These are phyloP conservation scores for Hibiscus mutabilis DNA, from an alignment of 345 rosid genomes.

Conservation along the genomic window DNA sequence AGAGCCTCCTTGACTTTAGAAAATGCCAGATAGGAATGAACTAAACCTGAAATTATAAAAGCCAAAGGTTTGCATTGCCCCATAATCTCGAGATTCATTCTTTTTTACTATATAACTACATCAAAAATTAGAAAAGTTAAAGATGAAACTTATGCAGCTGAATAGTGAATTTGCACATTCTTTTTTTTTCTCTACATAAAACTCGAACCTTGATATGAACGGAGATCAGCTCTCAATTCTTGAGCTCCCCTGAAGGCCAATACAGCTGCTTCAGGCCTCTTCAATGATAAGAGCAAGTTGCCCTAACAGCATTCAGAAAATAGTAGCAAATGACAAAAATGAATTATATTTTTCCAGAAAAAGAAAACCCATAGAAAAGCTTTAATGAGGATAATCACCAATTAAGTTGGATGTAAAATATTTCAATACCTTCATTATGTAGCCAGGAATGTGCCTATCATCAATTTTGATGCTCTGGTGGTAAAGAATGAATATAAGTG, in stretches of 20 bases:
- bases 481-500: slow-evolving; percentile 13
- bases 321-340: neutral
- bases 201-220: slow-evolving; percentile 87
- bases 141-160: slow-evolving; percentile 4
- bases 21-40: slow-evolving; percentile 85
- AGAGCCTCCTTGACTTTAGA: slow-evolving; percentile 90
- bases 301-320: slow-evolving; percentile 44
- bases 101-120: neutral
- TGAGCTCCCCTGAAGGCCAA: slow-evolving; percentile 89
- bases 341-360: neutral
- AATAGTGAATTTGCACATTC: slow-evolving; percentile 9
- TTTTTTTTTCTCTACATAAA: neutral
- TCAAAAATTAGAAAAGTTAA: neutral
- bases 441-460: slow-evolving; percentile 88
- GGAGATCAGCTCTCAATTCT: slow-evolving; percentile 94
- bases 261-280: slow-evolving; percentile 84
- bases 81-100: neutral
- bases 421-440: slow-evolving; percentile 80
- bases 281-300: slow-evolving; percentile 65
- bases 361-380: slow-evolving; percentile 1
- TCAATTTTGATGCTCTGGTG: slow-evolving; percentile 83
- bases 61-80: slow-evolving; percentile 13
- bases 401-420: slow-evolving; percentile 9
- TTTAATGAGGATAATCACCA: slow-evolving; percentile 12
- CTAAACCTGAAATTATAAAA: slow-evolving; percentile 61